phyloP scores from a whole-genome alignment of 495 filamentous ascomycete genomes.

The Talaromyces nanjingensis region DNA sequence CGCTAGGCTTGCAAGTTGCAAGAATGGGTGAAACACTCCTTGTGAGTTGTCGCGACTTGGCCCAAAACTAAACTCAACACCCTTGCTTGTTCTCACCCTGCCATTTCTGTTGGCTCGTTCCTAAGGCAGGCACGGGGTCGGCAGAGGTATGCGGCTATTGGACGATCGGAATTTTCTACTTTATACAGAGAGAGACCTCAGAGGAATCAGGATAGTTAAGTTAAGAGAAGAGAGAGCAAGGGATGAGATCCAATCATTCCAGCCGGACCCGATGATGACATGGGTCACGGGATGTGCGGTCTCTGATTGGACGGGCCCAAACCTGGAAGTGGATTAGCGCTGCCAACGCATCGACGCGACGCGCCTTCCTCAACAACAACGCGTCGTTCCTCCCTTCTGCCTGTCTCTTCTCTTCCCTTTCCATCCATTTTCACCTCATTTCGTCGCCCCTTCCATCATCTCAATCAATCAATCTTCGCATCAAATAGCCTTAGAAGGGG shows the following conservation, averaged over 20 bases:
- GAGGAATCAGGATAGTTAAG: too few relatives aligned
- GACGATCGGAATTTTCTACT: neutral
- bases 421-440: constrained; percentile 8
- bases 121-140: neutral
- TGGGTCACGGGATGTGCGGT: neutral
- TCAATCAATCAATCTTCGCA: neutral
- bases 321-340: neutral
- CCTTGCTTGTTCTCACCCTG: neutral
- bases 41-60: neutral
- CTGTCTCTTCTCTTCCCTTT: constrained; percentile 13
- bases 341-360: constrained; percentile 7
- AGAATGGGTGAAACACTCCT: neutral
- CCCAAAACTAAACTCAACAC: neutral
- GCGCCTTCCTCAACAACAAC: constrained; percentile 5
- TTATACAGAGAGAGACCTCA: too few relatives aligned
- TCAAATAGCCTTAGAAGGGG: neutral
- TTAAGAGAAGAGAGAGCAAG: neutral
- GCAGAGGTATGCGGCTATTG: neutral
- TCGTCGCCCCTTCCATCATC: neutral
- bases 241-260: constrained; percentile 1
- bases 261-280: neutral
- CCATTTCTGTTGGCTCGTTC: neutral
- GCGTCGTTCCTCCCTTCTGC: constrained; percentile 3
- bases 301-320: neutral
- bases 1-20: neutral